Conservation (phyloP, 129 eudicot genomes). For the Sambucus nigra region DNA sequence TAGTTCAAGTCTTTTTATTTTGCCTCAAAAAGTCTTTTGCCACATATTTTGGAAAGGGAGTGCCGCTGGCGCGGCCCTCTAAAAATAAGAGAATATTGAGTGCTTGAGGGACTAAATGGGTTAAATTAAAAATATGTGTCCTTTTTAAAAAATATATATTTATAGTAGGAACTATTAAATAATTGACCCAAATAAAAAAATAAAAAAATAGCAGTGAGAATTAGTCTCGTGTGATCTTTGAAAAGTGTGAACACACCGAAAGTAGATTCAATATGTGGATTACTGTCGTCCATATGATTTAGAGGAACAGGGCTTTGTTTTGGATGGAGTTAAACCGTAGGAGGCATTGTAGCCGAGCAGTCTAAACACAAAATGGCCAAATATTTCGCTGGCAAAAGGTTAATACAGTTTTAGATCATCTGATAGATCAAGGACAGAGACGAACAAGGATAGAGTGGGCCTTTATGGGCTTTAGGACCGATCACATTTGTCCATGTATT, state of each 20-base stretch:
- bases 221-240: neutral
- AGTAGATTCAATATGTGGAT: neutral
- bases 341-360: neutral
- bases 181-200: too few species aligned
- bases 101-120: too few species aligned
- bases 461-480: neutral
- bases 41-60: too few species aligned
- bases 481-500: neutral
- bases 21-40: too few species aligned
- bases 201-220: neutral
- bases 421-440: neutral
- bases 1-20: too few species aligned
- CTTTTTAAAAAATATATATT: too few species aligned
- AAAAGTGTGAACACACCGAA: neutral
- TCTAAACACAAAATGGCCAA: neutral
- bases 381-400: conserved; percentile 2
- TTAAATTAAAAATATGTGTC: too few species aligned
- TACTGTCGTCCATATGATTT: neutral
- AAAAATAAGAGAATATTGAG: too few species aligned
- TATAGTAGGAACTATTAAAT: too few species aligned
- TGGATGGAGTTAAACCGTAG: neutral
- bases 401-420: neutral
- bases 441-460: neutral
- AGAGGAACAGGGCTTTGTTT: neutral
- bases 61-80: too few species aligned